Conservation (phyloP, 1,284 basidiomycete species). For the Ceratobasidium sp. region DNA sequence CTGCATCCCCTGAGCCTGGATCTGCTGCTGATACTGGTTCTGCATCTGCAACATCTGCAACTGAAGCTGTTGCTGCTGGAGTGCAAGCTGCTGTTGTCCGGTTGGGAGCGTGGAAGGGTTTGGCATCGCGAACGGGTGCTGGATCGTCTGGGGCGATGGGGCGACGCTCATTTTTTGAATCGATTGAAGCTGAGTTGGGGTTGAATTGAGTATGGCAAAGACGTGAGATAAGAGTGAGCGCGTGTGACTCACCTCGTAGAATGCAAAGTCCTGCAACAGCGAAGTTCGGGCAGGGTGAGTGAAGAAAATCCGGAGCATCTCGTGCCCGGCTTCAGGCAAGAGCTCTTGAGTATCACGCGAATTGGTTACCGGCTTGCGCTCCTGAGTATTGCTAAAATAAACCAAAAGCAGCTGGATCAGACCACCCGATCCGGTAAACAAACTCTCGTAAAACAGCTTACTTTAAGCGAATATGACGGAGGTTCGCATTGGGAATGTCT, state of each 20-base stretch:
- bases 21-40: slow-evolving; percentile 34
- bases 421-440: slow-evolving; percentile 29
- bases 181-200: slow-evolving; percentile 69
- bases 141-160: slow-evolving; percentile 56
- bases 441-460: slow-evolving; percentile 55
- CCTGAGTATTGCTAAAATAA: slow-evolving; percentile 84
- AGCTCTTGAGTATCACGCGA: slow-evolving; percentile 93
- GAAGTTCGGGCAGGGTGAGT: slow-evolving; percentile 91
- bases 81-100: slow-evolving; percentile 42
- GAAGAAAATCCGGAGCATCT: slow-evolving; percentile 94
- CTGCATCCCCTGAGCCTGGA: slow-evolving; percentile 9
- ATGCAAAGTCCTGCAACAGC: slow-evolving; percentile 92
- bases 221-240: not conserved
- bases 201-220: not conserved
- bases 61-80: slow-evolving; percentile 39
- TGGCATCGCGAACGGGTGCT: slow-evolving; percentile 63
- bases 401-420: slow-evolving; percentile 51
- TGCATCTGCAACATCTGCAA: slow-evolving; percentile 43
- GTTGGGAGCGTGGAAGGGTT: slow-evolving; percentile 61
- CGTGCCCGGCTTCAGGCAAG: slow-evolving; percentile 91
- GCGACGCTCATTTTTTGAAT: slow-evolving; percentile 75
- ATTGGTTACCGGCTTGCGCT: slow-evolving; percentile 95
- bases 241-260: slow-evolving; percentile 77
- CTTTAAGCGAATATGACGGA: slow-evolving; percentile 87
- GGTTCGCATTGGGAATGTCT: slow-evolving; percentile 88